These are phyloP conservation scores for Verticillium isaacii DNA, from an alignment of 2,329 filamentous ascomycete species.

Conservation along the genomic window DNA sequence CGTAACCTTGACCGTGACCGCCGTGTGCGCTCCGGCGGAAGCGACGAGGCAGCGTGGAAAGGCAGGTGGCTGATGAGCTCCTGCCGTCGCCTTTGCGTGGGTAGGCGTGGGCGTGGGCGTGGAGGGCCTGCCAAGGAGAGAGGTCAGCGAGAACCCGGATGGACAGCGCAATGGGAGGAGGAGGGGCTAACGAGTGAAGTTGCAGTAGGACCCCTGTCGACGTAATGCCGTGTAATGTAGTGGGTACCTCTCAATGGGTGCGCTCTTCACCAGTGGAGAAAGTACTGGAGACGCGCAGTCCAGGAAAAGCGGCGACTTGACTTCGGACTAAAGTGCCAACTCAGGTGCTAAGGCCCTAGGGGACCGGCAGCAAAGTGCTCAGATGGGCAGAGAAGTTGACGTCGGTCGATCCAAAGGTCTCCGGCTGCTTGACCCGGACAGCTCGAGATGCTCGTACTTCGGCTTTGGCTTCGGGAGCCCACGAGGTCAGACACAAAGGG, in stretches of 20 bases:
- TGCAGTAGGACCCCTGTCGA: not conserved
- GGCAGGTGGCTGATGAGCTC: not conserved
- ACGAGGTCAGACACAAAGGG: not conserved
- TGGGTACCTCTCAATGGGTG: not conserved
- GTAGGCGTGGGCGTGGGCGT: not conserved
- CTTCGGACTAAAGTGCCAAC: not conserved
- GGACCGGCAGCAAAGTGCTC: not conserved
- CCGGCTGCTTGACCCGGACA: not conserved
- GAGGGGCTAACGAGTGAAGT: not conserved
- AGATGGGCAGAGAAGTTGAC: not conserved
- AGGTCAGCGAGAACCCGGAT: constrained; percentile 23
- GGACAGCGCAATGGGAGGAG: constrained; percentile 12
- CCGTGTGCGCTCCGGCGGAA: not conserved
- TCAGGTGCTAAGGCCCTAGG: not conserved
- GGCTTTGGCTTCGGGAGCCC: not conserved
- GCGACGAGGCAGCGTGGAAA: not conserved
- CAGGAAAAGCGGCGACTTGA: not conserved
- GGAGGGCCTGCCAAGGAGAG: not conserved
- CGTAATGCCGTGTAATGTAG: not conserved
- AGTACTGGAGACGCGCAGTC: not conserved
- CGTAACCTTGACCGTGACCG: not conserved
- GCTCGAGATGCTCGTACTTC: not conserved
- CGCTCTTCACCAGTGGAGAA: not conserved
- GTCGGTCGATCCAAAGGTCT: not conserved
- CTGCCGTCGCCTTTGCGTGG: not conserved